A percentile compares a stretch with the other conserved stretches of the same genome.
Conservation (phyloP, 2,329 filamentous ascomycete species). For the Leptographium galeiforme region DNA sequence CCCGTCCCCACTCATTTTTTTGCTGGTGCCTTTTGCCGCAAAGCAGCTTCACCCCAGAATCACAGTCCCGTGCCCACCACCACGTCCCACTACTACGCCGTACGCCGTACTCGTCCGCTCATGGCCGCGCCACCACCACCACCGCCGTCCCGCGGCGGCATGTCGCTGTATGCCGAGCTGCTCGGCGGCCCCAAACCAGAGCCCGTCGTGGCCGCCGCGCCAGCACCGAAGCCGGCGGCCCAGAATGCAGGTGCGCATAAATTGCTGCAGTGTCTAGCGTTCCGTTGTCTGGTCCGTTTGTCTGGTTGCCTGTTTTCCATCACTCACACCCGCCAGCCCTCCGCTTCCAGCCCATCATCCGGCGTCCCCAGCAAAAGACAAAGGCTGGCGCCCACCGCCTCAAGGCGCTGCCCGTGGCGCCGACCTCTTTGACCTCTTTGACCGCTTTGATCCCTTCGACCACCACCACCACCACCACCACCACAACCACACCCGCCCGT, state of each 20-base stretch:
- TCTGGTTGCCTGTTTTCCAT: too few relatives aligned
- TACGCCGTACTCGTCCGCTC: too few relatives aligned
- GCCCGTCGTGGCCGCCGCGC: slow-evolving; percentile 10
- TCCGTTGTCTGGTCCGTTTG: too few relatives aligned
- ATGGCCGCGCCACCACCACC: slow-evolving; percentile 21
- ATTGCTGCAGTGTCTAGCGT: too few relatives aligned
- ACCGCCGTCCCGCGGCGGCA: slow-evolving; percentile 24
- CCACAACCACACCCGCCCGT: slow-evolving; percentile 14
- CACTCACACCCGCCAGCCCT: slow-evolving; percentile 35
- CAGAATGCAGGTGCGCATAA: slow-evolving; percentile 37
- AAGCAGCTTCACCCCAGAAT: neutral
- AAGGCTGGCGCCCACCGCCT: slow-evolving; percentile 27
- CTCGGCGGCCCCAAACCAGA: slow-evolving; percentile 45
- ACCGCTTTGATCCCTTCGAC: slow-evolving; percentile 14
- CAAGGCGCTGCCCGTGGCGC: slow-evolving; percentile 27
- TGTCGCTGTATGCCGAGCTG: slow-evolving; percentile 77
- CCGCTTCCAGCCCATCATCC: slow-evolving; percentile 76
- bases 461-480: slow-evolving; percentile 10
- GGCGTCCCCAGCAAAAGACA: slow-evolving; percentile 55
- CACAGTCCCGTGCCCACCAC: neutral
- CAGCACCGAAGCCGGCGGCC: slow-evolving; percentile 27
- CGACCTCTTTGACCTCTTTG: neutral
- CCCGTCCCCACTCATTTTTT: neutral
- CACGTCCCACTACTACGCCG: neutral
- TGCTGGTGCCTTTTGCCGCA: too few relatives aligned